phyloP scores from a whole-genome alignment of 2,329 filamentous ascomycete genomes.

The Hypoxylon sp. region DNA sequence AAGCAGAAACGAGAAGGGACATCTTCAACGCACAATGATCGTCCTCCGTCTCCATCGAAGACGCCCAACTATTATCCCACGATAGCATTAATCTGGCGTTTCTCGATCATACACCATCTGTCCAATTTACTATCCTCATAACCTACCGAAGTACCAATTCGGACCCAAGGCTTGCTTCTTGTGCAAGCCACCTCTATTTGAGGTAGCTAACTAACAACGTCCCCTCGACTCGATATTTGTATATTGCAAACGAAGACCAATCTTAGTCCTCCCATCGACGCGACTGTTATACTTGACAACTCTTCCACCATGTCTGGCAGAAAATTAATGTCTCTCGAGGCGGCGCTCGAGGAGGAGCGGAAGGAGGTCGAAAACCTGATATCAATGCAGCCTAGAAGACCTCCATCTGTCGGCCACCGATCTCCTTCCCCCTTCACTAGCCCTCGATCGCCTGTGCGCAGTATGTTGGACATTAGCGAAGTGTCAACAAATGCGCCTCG shows the following conservation, averaged over 20 bases:
- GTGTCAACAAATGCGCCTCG: conserved; percentile 49
- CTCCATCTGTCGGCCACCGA: conserved; percentile 54
- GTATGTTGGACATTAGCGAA: conserved; percentile 74
- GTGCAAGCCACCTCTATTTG: conserved; percentile 8
- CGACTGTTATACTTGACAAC: conserved; percentile 5
- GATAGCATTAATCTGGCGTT: conserved; percentile 50
- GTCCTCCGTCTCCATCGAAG: conserved; percentile 49
- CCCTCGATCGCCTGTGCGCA: conserved; percentile 77
- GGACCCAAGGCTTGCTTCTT: conserved; percentile 8
- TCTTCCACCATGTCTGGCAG: conserved; percentile 51
- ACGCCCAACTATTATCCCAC: conserved; percentile 54
- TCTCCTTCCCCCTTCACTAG: conserved; percentile 69
- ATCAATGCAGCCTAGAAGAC: conserved; percentile 48
- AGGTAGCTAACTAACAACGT: conserved; percentile 12
- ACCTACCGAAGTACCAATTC: conserved; percentile 11
- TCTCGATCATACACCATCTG: conserved; percentile 21
- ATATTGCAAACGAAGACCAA: conserved; percentile 25
- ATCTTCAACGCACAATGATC: conserved; percentile 49
- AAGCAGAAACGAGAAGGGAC: conserved; percentile 33
- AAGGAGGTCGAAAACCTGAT: conserved; percentile 55
- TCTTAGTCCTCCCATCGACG: conserved; percentile 1
- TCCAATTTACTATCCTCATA: conserved; percentile 5
- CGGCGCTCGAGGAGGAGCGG: conserved; percentile 55
- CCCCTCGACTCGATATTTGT: conserved; percentile 10
- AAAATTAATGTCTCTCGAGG: conserved; percentile 54